Evolutionary conservation across 352 stramenopile species (phyloP), one percentile per base, ranked within the genome.

Genomic region (Globisporangium irregulare): DNA sequence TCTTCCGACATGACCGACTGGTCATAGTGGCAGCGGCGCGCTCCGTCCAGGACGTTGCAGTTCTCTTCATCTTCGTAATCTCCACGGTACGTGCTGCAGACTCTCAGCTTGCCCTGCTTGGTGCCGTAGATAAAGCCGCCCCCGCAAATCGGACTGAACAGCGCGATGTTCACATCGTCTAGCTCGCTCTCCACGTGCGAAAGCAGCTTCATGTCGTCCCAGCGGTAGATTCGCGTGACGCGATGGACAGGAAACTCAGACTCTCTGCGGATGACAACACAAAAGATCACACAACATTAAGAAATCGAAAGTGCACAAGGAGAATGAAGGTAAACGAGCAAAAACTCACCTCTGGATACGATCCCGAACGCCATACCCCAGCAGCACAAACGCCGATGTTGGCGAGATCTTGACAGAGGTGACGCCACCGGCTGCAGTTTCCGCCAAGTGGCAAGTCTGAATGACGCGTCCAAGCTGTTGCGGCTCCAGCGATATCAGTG

Each of bases 121-220:
- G 97, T 99, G 57, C 97, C 97, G 78, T 99, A 99, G n/a, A 99
- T 84, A 74, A 99, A 98, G 3, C 97, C 97, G 62, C 95, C 87
- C 22, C 97, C 97, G 57, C 93, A 97, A 64, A 98, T 92, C 8
- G 97, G 97, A 81, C 98, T 98, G 76, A 99, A 99, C 41, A 98
- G 75, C 55, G 97, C 97, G 80, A 99, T 99, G 76, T 99, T 99
- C 36, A 99, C 97, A 82, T 99, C 97, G 73, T 99, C 97, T 46
- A 98, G 88, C 38, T 87, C 86, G 46, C 84, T 93, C 64, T 95
- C 86, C 10, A 97, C 83, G 59, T 94, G 82, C 2, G 84, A 91
- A 15, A 95, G 77, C n/a, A 93, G 73, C 62, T 79, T 84, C 88
- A 97, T 97, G 67, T 96, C 87, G 69, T 93, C 85, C 86, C 89